Evolutionary conservation across 1,139 yeast species (phyloP).

Genomic region (Pichia sp.): DNA sequence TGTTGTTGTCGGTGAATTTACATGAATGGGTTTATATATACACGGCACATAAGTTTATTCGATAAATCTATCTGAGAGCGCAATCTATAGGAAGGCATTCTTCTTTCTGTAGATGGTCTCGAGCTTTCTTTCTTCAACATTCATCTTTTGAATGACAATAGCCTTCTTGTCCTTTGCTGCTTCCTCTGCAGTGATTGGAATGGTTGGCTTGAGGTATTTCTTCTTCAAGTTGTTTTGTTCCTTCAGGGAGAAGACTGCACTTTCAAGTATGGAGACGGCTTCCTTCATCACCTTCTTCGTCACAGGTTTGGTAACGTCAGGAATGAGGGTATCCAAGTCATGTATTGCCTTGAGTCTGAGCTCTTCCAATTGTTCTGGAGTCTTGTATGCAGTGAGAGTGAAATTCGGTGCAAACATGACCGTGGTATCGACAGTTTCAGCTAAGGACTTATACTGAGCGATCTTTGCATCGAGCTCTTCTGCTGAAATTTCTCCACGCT

Average conservation of each 20-base stretch:
- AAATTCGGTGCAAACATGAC: slow-evolving; percentile 35
- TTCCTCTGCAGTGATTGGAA: slow-evolving; percentile 28
- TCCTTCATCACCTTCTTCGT: slow-evolving; percentile 29
- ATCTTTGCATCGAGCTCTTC: slow-evolving; percentile 23
- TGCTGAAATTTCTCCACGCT: slow-evolving; percentile 33
- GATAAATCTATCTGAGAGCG: too few species aligned
- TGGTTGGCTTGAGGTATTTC: slow-evolving; percentile 35
- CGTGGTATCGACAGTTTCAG: slow-evolving; percentile 23
- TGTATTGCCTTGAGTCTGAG: slow-evolving; percentile 24
- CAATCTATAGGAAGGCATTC: slow-evolving; percentile 30
- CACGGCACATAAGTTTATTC: too few species aligned
- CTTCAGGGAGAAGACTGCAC: slow-evolving; percentile 32
- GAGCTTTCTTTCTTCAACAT: slow-evolving; percentile 37
- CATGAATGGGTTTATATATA: too few species aligned
- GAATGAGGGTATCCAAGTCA: slow-evolving; percentile 23
- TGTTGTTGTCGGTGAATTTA: too few species aligned
- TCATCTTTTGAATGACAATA: slow-evolving; percentile 40
- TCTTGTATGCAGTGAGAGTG: slow-evolving; percentile 30
- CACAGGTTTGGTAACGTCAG: slow-evolving; percentile 19
- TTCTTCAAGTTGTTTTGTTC: slow-evolving; percentile 35
- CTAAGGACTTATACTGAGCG: slow-evolving; percentile 8
- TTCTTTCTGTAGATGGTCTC: slow-evolving; percentile 34
- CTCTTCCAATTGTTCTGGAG: slow-evolving; percentile 30
- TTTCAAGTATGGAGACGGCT: slow-evolving; percentile 30
- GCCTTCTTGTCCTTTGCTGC: slow-evolving; percentile 28